Percentiles rank a stretch among this genome's conserved stretches.
These are phyloP conservation scores for Suillus cothurnatus DNA, from an alignment of 768 basidiomycete species.

Conservation along the genomic window DNA sequence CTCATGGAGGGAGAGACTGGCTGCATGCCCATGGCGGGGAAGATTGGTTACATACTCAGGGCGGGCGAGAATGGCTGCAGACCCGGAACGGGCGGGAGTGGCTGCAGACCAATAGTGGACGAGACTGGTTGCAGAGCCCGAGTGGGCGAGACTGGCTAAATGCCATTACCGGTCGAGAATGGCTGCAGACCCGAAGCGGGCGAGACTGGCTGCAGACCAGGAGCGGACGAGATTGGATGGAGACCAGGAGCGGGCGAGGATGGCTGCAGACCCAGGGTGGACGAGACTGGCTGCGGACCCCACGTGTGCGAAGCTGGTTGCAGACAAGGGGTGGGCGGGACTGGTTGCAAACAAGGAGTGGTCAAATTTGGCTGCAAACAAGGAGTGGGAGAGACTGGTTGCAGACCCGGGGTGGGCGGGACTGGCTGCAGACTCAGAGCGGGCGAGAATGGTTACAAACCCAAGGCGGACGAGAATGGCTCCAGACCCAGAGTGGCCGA, in stretches of 20 bases:
- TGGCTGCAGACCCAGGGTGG: neutral
- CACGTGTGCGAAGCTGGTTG: conserved; percentile 1
- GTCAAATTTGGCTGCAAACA: neutral
- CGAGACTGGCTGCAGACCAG: neutral
- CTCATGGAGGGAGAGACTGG: neutral
- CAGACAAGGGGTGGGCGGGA: neutral
- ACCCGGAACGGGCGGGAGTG: neutral
- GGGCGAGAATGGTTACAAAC: neutral
- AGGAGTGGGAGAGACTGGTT: neutral
- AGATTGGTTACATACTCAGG: neutral
- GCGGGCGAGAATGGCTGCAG: neutral
- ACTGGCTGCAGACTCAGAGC: neutral
- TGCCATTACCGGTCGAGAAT: neutral
- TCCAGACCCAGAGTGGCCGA: neutral
- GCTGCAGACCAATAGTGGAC: neutral
- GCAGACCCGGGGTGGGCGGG: neutral
- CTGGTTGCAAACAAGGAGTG: neutral
- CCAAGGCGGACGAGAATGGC: neutral
- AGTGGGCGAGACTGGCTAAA: neutral
- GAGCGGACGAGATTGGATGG: neutral
- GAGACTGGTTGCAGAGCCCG: neutral
- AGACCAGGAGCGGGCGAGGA: neutral
- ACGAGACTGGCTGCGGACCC: neutral
- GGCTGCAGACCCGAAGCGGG: neutral
- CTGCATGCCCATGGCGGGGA: neutral